A percentile compares a stretch with the other conserved stretches of the same genome.
Evolutionary conservation across 306 rosid species (phyloP).

Genomic region (Cucumis melo): DNA sequence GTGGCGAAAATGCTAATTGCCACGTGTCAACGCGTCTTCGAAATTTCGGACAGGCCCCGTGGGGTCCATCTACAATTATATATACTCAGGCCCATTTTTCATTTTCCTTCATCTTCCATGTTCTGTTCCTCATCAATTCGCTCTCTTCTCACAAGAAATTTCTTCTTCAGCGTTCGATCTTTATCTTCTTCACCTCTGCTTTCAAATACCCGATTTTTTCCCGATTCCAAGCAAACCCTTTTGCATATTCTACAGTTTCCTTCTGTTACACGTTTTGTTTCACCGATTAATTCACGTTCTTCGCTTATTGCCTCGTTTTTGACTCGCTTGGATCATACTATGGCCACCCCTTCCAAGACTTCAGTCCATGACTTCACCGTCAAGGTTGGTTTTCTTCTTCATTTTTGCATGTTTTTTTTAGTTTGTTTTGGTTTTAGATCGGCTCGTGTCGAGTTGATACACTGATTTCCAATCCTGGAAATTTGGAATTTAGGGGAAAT

Average conservation of each 20-base stretch:
- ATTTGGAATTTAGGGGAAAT: background rate
- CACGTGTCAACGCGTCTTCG: background rate
- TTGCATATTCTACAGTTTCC: background rate
- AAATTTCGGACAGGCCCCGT: background rate
- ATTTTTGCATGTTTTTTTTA: background rate
- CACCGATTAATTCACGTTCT: slow-evolving; percentile 1
- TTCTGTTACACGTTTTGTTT: background rate
- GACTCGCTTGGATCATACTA: slow-evolving; percentile 17
- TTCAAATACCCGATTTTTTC: background rate
- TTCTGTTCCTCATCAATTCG: slow-evolving; percentile 22
- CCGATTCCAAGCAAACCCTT: slow-evolving; percentile 4
- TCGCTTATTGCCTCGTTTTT: background rate
- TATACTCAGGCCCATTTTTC: background rate
- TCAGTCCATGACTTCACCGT: slow-evolving; percentile 54
- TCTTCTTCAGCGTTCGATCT: background rate
- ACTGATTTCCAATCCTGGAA: background rate
- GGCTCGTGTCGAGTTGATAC: background rate
- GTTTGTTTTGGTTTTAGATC: background rate
- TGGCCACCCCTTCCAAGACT: slow-evolving; percentile 9
- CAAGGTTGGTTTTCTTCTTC: slow-evolving; percentile 16
- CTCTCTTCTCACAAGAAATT: slow-evolving; percentile 8
- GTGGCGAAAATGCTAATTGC: fast-evolving
- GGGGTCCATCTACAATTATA: background rate
- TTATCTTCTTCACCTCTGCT: slow-evolving; percentile 13
- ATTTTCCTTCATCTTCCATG: slow-evolving; percentile 14